These are phyloP conservation scores for Linanthus parryae DNA, from an alignment of 148 eudicot genomes.

Conservation along the genomic window DNA sequence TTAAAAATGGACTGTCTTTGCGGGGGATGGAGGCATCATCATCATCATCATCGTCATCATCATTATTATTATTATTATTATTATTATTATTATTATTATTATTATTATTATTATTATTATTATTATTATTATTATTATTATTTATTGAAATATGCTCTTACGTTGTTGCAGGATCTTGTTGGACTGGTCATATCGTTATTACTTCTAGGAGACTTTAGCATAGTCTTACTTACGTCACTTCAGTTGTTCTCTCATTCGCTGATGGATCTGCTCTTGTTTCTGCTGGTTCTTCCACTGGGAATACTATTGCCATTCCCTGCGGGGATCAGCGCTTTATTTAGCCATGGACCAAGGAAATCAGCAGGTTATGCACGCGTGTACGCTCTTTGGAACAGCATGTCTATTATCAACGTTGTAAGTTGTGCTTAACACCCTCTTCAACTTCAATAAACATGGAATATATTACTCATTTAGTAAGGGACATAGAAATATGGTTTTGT, in stretches of 20 bases:
- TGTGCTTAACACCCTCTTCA: slow-evolving; percentile 8
- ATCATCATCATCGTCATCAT: too few species aligned
- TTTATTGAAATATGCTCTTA: too few species aligned
- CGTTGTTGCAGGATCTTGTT: slow-evolving; percentile 76
- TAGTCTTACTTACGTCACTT: slow-evolving; percentile 73
- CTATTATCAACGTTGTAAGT: slow-evolving; percentile 88
- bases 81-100: too few species aligned
- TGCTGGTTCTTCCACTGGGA: slow-evolving; percentile 82
- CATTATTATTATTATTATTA: too few species aligned
- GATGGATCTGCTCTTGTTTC: slow-evolving; percentile 56
- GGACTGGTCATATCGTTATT: slow-evolving; percentile 84
- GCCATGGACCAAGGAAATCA: slow-evolving; percentile 76
- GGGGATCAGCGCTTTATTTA: slow-evolving; percentile 87
- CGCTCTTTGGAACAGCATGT: slow-evolving; percentile 88
- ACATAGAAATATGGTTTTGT: too few species aligned
- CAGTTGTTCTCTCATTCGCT: slow-evolving; percentile 86
- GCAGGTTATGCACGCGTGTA: slow-evolving; percentile 82
- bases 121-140: too few species aligned
- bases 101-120: too few species aligned
- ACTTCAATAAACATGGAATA: too few species aligned
- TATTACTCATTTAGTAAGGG: too few species aligned
- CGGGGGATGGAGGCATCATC: too few species aligned
- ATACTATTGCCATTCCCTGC: slow-evolving; percentile 90
- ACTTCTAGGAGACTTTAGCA: slow-evolving; percentile 81
- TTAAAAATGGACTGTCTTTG: too few species aligned